Evolutionary conservation across 1,139 yeast genomes (phyloP).

Genomic region (Lodderomyces pseudojiufengensis): DNA sequence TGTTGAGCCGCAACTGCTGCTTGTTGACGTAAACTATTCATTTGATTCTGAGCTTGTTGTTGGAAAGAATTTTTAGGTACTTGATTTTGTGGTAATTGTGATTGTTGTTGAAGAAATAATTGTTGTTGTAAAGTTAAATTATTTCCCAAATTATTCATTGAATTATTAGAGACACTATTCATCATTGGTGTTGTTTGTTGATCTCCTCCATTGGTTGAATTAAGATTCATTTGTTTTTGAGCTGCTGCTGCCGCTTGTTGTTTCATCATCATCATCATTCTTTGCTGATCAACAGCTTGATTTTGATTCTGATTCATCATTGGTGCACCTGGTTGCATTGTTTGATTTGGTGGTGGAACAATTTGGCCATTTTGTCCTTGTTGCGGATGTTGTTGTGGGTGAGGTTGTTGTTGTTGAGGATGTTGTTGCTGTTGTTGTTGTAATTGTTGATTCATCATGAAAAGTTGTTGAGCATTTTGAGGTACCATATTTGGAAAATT

Average conservation of each 20-base stretch:
- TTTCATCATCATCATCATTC: slow-evolving; percentile 9
- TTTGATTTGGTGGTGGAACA: no score
- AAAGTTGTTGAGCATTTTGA: slow-evolving; percentile 24
- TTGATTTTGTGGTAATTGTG: slow-evolving; percentile 17
- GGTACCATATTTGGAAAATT: slow-evolving; percentile 19
- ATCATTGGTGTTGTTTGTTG: slow-evolving; percentile 23
- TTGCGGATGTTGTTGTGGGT: slow-evolving; percentile 2
- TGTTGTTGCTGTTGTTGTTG: slow-evolving; percentile 9
- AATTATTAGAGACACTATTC: slow-evolving; percentile 12
- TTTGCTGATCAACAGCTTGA: slow-evolving; percentile 11
- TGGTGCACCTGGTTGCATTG: no score
- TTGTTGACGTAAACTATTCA: slow-evolving; percentile 50
- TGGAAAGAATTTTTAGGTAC: slow-evolving; percentile 35
- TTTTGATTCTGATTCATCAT: slow-evolving; percentile 1
- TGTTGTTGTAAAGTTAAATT: slow-evolving; percentile 24
- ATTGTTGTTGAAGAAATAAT: slow-evolving; percentile 21
- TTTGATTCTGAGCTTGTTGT: slow-evolving; percentile 50
- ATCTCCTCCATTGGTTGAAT: slow-evolving; percentile 16
- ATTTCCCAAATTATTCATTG: no score
- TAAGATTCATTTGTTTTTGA: slow-evolving; percentile 6
- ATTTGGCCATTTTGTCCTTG: background rate
- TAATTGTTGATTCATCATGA: slow-evolving; percentile 16
- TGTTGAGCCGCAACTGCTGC: slow-evolving; percentile 32
- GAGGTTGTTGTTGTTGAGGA: slow-evolving; percentile 5
- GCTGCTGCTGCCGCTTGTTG: slow-evolving; percentile 10